phyloP scores from a whole-genome alignment of 2,329 filamentous ascomycete species.

The Penicillium vulpinum region DNA sequence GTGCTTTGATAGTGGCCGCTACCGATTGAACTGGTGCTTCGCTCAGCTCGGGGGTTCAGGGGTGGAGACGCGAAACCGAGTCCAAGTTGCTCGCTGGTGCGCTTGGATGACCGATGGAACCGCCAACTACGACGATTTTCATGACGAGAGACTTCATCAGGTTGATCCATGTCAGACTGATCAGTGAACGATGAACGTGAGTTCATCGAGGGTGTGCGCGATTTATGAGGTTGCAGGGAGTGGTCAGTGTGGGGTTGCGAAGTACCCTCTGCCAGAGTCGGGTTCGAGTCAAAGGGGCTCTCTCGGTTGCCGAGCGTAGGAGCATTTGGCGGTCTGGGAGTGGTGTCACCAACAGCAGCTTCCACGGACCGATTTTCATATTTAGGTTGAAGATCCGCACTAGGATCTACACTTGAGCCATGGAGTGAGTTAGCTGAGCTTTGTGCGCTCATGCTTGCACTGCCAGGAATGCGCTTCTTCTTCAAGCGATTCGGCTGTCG shows the following conservation, averaged over 20 bases:
- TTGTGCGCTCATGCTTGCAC: constrained; percentile 81
- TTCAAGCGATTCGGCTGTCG: constrained; percentile 85
- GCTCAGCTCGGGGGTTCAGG: constrained; percentile 62
- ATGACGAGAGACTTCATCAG: constrained; percentile 62
- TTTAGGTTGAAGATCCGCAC: constrained; percentile 27
- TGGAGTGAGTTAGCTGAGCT: constrained; percentile 81
- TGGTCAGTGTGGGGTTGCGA: constrained; percentile 48
- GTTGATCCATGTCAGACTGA: constrained; percentile 74
- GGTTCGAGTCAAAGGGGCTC: constrained; percentile 23
- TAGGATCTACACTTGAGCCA: constrained; percentile 47
- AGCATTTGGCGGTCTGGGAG: constrained; percentile 36
- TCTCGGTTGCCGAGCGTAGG: constrained; percentile 32
- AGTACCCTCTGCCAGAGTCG: constrained; percentile 41
- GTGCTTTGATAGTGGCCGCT: constrained; percentile 54
- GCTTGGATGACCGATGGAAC: constrained; percentile 58
- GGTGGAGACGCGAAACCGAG: constrained; percentile 46
- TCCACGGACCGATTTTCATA: constrained; percentile 24
- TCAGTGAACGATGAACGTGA: constrained; percentile 73
- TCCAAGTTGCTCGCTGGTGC: constrained; percentile 56
- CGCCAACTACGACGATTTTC: constrained; percentile 73
- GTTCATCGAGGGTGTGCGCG: constrained; percentile 73
- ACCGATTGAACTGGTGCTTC: constrained; percentile 67
- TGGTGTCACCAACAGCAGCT: constrained; percentile 30
- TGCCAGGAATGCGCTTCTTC: constrained; percentile 78
- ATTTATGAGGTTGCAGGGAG: constrained; percentile 66